Evolutionary conservation across 148 eudicot species (phyloP), one percentile per base, ranked within the genome.

Genomic region (Vaccinium vitisidaea): DNA sequence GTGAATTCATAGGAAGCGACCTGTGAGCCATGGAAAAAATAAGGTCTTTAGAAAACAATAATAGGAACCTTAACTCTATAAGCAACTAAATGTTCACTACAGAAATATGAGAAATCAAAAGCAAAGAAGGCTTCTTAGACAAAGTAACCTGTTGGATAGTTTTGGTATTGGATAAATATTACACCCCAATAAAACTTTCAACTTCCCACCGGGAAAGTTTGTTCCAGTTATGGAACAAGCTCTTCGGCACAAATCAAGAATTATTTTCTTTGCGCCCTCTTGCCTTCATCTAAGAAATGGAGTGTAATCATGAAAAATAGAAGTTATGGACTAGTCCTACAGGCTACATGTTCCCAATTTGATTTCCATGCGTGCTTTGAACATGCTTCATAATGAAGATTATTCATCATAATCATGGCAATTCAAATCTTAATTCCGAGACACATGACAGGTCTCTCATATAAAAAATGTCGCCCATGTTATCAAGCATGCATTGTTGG

Each of bases 1-100:
- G 99, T 97, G 87, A 97, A 97, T 86, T 97, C 99, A 89, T 97
- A 97, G n/a, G 99, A 97, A 55, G 99, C 99, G 69, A 97, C 99
- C 99, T 97, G 94, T 83, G 78, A 73, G 36, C 63, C 84, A 88
- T 13, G 65, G 80, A 71, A 80, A 67, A 81, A 52, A 77, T 25
- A 15, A 52, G 84, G 55, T 8, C 86, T 75, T 83, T 12, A 52
- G 49, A 46, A 39, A 15, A 81, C 59, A 54, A 21, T 5, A 21
- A 65, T 4, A 14, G 49, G 23, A 84, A 63, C 76, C 46, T 81
- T 23, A 49, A 82, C 73, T 74, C 36, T 15, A 53, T 32, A 63
- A 80, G 54, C 61, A 76, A 18, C 58, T 16, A 77, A 59, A 54
- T 48, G 32, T 74, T 46, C 43, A 77, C 27, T 30, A 9, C 30